These are phyloP conservation scores for Sarocladium oryzae DNA, from an alignment of 2,329 filamentous ascomycete species.

Conservation along the genomic window DNA sequence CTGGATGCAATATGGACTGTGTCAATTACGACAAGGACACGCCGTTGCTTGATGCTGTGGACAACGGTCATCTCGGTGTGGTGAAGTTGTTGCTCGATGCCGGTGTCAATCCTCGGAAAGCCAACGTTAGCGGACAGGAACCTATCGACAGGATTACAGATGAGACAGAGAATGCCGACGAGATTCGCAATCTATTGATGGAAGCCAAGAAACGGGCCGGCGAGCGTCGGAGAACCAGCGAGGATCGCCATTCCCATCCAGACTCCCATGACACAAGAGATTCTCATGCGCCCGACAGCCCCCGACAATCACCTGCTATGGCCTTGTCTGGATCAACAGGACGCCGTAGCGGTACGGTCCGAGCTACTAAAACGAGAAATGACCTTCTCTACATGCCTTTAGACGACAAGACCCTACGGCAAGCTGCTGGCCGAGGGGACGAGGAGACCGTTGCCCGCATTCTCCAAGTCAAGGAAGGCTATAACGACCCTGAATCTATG, in stretches of 20 bases:
- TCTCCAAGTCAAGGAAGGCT: constrained; percentile 52
- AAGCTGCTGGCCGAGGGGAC: constrained; percentile 55
- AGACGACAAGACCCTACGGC: constrained; percentile 54
- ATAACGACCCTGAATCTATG: constrained; percentile 75
- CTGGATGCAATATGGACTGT: constrained; percentile 78
- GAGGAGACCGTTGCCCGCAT: constrained; percentile 56
- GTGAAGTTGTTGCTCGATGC: constrained; percentile 77
- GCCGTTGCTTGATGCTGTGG: constrained; percentile 89
- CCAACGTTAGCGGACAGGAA: constrained; percentile 88
- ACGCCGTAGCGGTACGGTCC: constrained; percentile 47
- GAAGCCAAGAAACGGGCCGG: constrained; percentile 51
- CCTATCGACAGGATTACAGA: constrained; percentile 77
- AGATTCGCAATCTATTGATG: constrained; percentile 65
- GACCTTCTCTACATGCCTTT: constrained; percentile 57
- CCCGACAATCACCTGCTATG: constrained; percentile 48
- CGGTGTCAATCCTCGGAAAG: constrained; percentile 84
- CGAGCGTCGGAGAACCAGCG: constrained; percentile 48
- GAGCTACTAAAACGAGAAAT: constrained; percentile 59
- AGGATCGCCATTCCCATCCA: constrained; percentile 46
- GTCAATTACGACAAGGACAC: constrained; percentile 81
- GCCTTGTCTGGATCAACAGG: constrained; percentile 24
- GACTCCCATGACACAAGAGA: constrained; percentile 42
- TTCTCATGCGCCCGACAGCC: constrained; percentile 51
- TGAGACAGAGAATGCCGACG: constrained; percentile 69
- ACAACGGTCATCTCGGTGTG: constrained; percentile 87